Base-by-base conservation (phyloP, 768 basidiomycete species). In the Pisolithus albus region DNA sequence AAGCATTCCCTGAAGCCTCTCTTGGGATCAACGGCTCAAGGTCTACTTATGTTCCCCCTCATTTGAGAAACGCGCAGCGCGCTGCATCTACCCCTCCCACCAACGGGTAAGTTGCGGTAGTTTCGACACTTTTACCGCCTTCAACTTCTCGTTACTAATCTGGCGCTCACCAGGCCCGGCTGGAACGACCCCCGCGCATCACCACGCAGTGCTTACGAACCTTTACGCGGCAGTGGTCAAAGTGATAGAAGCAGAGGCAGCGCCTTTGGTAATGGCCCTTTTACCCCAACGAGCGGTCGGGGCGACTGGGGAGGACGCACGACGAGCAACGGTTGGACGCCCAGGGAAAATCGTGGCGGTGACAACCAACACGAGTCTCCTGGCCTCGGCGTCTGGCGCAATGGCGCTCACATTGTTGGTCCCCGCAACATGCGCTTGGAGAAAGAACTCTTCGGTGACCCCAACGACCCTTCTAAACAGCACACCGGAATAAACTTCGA, bases 401-500 rank as follows among this genome's bases (percentile, higher is more conserved):
- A 96, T 56, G 93, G 88, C 60, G 77, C 80, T 60, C 96, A 99
- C 66, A 69, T 90, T 53, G 72, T 84, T n/a, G 96, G 92, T 42
- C 72, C 75, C 18, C 83, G 86, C 61, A 96, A 94, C 75, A 72
- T 74, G 65, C 85, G 93, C 59, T 77, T 94, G 60, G 96, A 99
- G 75, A 93, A 92, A 73, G 94, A 97, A 64, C 86, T 99, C 37
- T 99, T 86, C 61, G 96, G 96, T 50, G 93, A 95, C 56, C 77
- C 79, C 38, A 75, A 80, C 43, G 95, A 97, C 68, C 81, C 86
- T 21, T 83, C 82, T 53, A 90, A 89, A 65, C 88, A 96, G 69
- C 85, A 92, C 66, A 95, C 94, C 41, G 96, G 96, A 56, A 97
- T 99, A 75, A 99, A 99, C 75, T 99, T 99, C 65, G 96, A 99